Evolutionary conservation across 2,329 filamentous ascomycete species (phyloP).

Genomic region (Fusarium gaditjirri): DNA sequence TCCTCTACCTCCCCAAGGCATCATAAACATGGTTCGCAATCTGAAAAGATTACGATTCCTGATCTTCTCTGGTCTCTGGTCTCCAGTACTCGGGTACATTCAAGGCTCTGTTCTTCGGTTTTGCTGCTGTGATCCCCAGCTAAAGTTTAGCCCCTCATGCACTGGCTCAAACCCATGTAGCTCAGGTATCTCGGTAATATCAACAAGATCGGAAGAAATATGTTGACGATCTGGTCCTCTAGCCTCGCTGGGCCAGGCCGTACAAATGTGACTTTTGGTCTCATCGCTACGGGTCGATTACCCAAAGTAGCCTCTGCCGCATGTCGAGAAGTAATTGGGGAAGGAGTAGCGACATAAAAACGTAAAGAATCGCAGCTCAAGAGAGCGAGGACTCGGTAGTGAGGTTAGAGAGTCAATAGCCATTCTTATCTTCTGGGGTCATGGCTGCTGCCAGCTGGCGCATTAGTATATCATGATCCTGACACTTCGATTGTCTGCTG

Average conservation of each 20-base stretch:
- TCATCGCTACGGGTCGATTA: neutral
- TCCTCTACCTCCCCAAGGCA: neutral
- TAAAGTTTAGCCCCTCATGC: neutral
- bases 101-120: neutral
- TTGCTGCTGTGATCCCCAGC: accelerated
- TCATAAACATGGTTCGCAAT: too few relatives aligned
- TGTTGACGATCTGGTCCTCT: too few relatives aligned
- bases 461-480: neutral
- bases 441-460: neutral
- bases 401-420: slow-evolving; percentile 45
- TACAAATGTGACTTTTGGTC: neutral
- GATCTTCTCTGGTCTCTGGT: too few relatives aligned
- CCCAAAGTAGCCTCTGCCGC: neutral
- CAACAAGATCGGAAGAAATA: too few relatives aligned
- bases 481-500: neutral
- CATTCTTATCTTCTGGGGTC: slow-evolving; percentile 9
- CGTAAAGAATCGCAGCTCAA: slow-evolving; percentile 46
- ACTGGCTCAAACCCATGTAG: neutral
- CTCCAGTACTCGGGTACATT: neutral
- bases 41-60: accelerated
- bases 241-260: too few relatives aligned
- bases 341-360: slow-evolving; percentile 2
- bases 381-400: slow-evolving; percentile 45
- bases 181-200: neutral
- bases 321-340: neutral